Evolutionary conservation across 176 grass and related monocot species (phyloP), one percentile per base, ranked within the genome.

Genomic region (Aegilops bicornis): DNA sequence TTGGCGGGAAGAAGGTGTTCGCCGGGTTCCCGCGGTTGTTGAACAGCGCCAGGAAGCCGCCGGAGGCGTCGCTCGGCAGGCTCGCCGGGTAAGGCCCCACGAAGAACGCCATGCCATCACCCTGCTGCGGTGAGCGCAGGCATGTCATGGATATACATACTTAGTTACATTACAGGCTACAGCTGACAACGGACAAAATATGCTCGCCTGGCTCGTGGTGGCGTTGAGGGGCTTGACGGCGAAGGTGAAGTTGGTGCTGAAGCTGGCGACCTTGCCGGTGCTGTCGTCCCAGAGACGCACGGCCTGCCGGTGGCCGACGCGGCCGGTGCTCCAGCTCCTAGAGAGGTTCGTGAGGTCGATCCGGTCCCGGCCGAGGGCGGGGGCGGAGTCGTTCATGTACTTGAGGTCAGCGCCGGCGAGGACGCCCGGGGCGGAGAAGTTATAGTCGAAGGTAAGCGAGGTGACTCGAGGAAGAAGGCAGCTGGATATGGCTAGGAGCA

Each of bases 41-140:
- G 82, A 86, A 83, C 63, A 93, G 69, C 15, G 79, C 89, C 7
- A 94, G 89, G 87, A 66, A 86, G 10, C 74, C 86, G 1, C 83
- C 89, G 1, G 1, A 9, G 33, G 78, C 77, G 43, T 76, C 63
- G 30, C 0, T 1, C 48, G 73, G 78, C 61, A 89, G 33, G 17
- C 7, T 81, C 63, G 79, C 7, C 63, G 92, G 86, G 47, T 86
- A 91, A 13, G 79, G 77, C 29, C 73, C 37, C 72, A 93, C 78
- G 84, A 89, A 88, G 89, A 93, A 93, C 35, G 89, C 89, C 61
- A 93, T 89, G 48, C 91, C 91, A 32, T 93, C 91, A 27, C 78
- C 78, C 69, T 73, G 35, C 35, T 37, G 33, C 10, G 70, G 27
- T 14, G 10, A 25, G 59, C 59, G 22, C 59, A 62, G 10, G 7